Evolutionary conservation across 73 alveolate genomes (phyloP).

Genomic region (Paraurostyla sp.): DNA sequence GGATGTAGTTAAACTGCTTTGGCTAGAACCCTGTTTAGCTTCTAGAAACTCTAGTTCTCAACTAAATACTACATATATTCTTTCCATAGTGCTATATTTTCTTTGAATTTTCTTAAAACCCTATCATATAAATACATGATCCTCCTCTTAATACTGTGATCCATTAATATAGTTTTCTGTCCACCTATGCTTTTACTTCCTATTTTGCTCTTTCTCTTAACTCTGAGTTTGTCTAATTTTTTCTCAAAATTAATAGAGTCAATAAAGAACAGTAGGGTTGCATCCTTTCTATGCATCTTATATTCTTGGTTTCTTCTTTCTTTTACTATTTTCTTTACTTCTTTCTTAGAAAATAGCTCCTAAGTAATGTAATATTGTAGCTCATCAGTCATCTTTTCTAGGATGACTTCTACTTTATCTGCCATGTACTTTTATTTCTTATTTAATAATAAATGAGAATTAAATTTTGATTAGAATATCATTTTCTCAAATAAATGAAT

Average conservation of each 20-base stretch:
- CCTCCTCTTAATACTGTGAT: slow-evolving; percentile 49
- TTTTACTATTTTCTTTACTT: slow-evolving; percentile 57
- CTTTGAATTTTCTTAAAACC: slow-evolving; percentile 48
- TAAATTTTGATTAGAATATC: too few species aligned
- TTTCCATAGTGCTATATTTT: slow-evolving; percentile 57
- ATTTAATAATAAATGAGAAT: neutral
- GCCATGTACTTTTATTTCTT: slow-evolving; percentile 49
- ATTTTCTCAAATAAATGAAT: too few species aligned
- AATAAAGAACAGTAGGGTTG: slow-evolving; percentile 43
- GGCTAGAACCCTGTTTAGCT: slow-evolving; percentile 56
- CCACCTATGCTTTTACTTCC: neutral
- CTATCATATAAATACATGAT: slow-evolving; percentile 61
- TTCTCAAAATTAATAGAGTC: slow-evolving; percentile 59
- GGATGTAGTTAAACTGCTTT: slow-evolving; percentile 61
- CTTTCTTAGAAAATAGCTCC: slow-evolving; percentile 58
- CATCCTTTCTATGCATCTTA: slow-evolving; percentile 57
- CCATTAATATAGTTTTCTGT: slow-evolving; percentile 22
- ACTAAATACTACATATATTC: slow-evolving; percentile 50
- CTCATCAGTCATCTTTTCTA: slow-evolving; percentile 67
- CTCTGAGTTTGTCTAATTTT: slow-evolving; percentile 34
- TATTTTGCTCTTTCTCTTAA: slow-evolving; percentile 30
- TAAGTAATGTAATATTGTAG: slow-evolving; percentile 49
- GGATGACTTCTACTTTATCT: slow-evolving; percentile 63
- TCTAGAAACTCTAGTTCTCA: slow-evolving; percentile 1
- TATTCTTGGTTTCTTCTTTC: slow-evolving; percentile 56